A percentile compares a stretch with the other conserved stretches of the same genome.
Evolutionary conservation across 139 green algal genomes (phyloP).

Genomic region (Chlamydomonas urium): DNA sequence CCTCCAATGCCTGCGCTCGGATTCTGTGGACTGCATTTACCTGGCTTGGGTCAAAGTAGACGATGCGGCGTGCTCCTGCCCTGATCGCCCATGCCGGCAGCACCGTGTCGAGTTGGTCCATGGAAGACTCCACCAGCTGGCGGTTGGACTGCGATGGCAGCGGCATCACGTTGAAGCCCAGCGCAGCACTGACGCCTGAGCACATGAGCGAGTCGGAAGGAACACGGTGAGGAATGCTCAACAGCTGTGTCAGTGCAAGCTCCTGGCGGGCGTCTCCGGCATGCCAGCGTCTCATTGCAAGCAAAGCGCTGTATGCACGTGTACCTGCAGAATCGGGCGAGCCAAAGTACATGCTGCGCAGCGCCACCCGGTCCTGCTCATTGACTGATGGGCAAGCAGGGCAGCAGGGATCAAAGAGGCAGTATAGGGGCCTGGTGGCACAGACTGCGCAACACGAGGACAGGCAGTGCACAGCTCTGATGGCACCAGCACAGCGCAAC

Average conservation of each 20-base stretch:
- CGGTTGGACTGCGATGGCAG: neutral
- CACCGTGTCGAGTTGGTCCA: slow-evolving; percentile 69
- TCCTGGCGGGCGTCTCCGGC: neutral
- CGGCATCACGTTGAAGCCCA: neutral
- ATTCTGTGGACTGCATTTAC: slow-evolving; percentile 25
- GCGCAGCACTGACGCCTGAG: neutral
- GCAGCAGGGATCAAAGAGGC: neutral
- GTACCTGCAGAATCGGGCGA: slow-evolving; percentile 59
- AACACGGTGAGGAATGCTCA: neutral
- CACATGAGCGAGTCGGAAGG: neutral
- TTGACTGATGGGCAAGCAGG: slow-evolving; percentile 42
- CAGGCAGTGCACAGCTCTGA: neutral
- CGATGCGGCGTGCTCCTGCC: slow-evolving; percentile 71
- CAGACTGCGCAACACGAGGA: neutral
- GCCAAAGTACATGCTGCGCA: slow-evolving; percentile 76
- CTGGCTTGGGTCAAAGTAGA: slow-evolving; percentile 82
- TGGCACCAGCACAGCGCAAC: neutral
- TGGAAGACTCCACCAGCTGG: slow-evolving; percentile 35
- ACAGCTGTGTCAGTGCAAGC: neutral
- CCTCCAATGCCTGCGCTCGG: neutral
- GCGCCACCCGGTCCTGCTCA: slow-evolving; percentile 73
- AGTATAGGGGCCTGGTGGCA: neutral
- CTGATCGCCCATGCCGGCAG: slow-evolving; percentile 79
- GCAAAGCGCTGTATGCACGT: neutral
- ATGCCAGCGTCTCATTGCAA: neutral